Base-by-base conservation (phyloP, 2,329 filamentous ascomycete species). In the Fusarium sp. region DNA sequence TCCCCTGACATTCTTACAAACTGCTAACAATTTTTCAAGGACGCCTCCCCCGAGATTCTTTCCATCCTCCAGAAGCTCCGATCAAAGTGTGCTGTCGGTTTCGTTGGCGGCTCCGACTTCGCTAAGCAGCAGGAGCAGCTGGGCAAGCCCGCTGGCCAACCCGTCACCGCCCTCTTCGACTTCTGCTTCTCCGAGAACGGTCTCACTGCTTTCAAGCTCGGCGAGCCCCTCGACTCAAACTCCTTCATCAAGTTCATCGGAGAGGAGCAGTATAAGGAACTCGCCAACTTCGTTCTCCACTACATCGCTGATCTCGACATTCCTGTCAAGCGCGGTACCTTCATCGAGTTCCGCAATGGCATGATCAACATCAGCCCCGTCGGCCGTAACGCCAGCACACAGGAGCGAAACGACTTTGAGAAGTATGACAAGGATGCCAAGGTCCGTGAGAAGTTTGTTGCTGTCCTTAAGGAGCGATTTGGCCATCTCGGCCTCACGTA, bases 101-200 rank as follows among this genome's bases (percentile, higher is more conserved):
- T 90, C 83, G 94, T 98, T 67, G 96, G 96, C 77, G 96, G 96
- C 79, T 96, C 92, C 76, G 92, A 98, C 86, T 88, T 97, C 69
- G 84, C 82, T 80, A 98, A 99, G 86, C 96, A 98, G 83, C 94
- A 98, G 82, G 96, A 98, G 82, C 95, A 98, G 84, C 88, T 98
- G 67, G 94, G 94, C 79, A 87, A 76, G 57, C 79, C 88, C 6
- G 80, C 87, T 27, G 83, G 87, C 62, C 81, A 83, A 29, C 86
- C 91, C 74, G 95, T 98, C 67, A 94, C 90, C 55, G 85, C 89
- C 67, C 90, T 98, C 77, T 99, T 99, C 85, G 96, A 99, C 86
- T 99, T 93, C 84, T 96, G 92, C 88, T 99, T 99, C 84, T 86
- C 94, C 63, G 96, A 99, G 85, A 99, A 99, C 83, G 96, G 96